Evolutionary conservation across 1,139 yeast genomes (phyloP).

Genomic region (Taiozyma sp.): DNA sequence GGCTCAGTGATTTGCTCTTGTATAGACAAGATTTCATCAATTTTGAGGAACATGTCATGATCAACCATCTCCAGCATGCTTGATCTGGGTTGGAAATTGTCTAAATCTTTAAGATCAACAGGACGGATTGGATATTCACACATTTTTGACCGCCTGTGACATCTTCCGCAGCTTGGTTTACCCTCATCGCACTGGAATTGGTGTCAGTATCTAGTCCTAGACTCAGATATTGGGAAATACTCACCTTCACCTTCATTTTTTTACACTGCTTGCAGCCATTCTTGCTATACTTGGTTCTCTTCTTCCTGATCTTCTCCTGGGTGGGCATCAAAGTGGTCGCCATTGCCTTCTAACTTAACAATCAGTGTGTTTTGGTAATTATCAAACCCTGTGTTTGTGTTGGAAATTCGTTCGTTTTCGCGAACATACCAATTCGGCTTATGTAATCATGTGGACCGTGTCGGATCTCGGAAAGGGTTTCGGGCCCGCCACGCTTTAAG

Average conservation of each 20-base stretch:
- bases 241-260: conserved; percentile 48
- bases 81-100: neutral
- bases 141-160: conserved; percentile 39
- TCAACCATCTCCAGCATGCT: conserved; percentile 19
- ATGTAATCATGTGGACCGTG: too few relatives aligned
- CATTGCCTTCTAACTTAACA: neutral
- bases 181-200: conserved; percentile 45
- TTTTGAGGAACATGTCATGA: conserved; percentile 16
- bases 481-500: too few relatives aligned
- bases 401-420: neutral
- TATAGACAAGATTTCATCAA: conserved; percentile 16
- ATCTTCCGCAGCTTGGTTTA: conserved; percentile 51
- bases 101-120: neutral
- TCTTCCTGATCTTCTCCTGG: conserved; percentile 1
- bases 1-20: conserved; percentile 7
- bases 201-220: neutral
- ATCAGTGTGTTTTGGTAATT: neutral
- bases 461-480: too few relatives aligned
- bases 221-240: conserved; percentile 1
- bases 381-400: neutral
- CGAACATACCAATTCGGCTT: too few relatives aligned
- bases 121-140: conserved; percentile 36
- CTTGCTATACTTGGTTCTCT: conserved; percentile 39
- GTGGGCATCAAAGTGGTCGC: neutral
- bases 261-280: conserved; percentile 62